Percentiles rank a stretch among this genome's conserved stretches.
Conservation (phyloP, 345 rosid species). For the Eucalyptus curtisii region DNA sequence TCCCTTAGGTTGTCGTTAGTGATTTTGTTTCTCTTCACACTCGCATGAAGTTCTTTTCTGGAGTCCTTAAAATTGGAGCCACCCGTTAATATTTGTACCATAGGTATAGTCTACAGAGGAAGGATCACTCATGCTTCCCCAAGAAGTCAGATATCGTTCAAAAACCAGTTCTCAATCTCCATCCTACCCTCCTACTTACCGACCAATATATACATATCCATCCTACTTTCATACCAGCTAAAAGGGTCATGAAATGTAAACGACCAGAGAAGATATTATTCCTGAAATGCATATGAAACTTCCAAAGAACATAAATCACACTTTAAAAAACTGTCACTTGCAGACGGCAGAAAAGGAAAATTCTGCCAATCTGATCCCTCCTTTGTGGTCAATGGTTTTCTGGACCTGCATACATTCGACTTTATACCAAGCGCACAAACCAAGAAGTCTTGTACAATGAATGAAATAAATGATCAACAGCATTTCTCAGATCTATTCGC, state of each 20-base stretch:
- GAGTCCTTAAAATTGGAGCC: too few species aligned
- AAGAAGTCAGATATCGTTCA: slow-evolving; percentile 5
- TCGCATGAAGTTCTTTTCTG: too few species aligned
- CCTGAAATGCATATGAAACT: too few species aligned
- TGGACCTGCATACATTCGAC: neutral
- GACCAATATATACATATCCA: neutral
- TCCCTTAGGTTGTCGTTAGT: too few species aligned
- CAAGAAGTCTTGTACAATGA: neutral
- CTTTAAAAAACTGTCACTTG: neutral
- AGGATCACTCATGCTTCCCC: slow-evolving; percentile 23
- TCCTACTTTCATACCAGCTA: too few species aligned
- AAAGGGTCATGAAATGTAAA: too few species aligned
- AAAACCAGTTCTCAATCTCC: neutral
- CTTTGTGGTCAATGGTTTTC: neutral
- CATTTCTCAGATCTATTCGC: neutral
- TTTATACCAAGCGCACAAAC: neutral
- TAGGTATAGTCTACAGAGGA: neutral
- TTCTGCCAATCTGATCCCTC: neutral
- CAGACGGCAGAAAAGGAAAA: neutral
- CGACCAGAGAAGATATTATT: too few species aligned
- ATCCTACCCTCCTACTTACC: slow-evolving; percentile 29
- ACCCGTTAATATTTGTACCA: too few species aligned
- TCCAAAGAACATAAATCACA: neutral
- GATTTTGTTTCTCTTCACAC: too few species aligned
- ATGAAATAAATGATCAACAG: neutral